These are phyloP conservation scores for Labyrinthula sp. DNA, from an alignment of 352 stramenopile genomes.

Conservation along the genomic window DNA sequence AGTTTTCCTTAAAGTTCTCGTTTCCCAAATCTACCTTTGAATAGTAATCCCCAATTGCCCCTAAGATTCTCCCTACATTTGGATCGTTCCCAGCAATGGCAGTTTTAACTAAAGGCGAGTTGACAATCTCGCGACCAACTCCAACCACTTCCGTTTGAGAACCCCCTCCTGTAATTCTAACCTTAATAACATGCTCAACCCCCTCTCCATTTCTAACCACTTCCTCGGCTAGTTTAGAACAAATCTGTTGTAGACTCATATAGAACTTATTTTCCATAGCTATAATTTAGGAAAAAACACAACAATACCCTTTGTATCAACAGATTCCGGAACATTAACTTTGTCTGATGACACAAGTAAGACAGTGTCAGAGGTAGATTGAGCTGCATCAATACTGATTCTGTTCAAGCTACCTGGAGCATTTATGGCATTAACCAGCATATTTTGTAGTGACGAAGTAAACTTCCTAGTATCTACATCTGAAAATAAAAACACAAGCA, in stretches of 20 bases:
- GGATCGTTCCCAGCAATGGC: slow-evolving; percentile 89
- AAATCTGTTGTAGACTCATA: slow-evolving; percentile 71
- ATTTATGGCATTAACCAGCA: slow-evolving; percentile 50
- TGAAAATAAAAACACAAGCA: slow-evolving; percentile 66
- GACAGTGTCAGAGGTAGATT: slow-evolving; percentile 90
- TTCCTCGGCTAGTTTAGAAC: slow-evolving; percentile 70
- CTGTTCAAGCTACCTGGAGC: slow-evolving; percentile 60
- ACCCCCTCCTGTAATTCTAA: slow-evolving; percentile 59
- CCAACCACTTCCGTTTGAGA: slow-evolving; percentile 51
- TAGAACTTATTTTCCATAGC: too few species aligned
- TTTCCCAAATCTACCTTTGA: slow-evolving; percentile 64
- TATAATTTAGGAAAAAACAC: slow-evolving; percentile 21
- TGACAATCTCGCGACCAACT: slow-evolving; percentile 68
- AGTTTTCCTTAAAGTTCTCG: slow-evolving; percentile 34
- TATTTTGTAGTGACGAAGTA: slow-evolving; percentile 48
- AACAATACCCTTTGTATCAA: slow-evolving; percentile 45
- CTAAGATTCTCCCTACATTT: slow-evolving; percentile 86
- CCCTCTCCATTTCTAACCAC: slow-evolving; percentile 95
- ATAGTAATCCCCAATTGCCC: slow-evolving; percentile 84
- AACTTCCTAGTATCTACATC: slow-evolving; percentile 48
- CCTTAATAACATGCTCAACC: slow-evolving; percentile 83
- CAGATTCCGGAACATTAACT: slow-evolving; percentile 42
- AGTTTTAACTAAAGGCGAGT: slow-evolving; percentile 89
- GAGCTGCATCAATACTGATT: slow-evolving; percentile 86
- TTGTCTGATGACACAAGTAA: slow-evolving; percentile 76